Conservation (phyloP, 1,284 basidiomycete species). For the Xerocomus minutiporus region DNA sequence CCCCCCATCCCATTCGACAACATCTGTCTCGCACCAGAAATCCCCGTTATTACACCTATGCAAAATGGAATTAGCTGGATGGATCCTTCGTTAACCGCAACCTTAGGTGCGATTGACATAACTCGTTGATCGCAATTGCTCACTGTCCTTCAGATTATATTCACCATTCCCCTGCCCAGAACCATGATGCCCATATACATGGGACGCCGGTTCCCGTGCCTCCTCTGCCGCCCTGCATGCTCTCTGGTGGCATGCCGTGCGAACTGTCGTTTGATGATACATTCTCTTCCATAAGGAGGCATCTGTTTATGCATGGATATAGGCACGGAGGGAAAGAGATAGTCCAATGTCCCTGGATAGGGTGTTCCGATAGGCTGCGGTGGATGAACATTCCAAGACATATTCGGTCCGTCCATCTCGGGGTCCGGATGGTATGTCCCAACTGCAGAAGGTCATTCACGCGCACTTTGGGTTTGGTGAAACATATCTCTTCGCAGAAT, state of each 20-base stretch:
- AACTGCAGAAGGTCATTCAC: conserved; percentile 14
- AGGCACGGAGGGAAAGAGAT: conserved; percentile 2
- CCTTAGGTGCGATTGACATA: conserved; percentile 1
- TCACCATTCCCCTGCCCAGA: background rate
- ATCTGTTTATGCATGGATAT: conserved; percentile 10
- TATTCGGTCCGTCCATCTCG: conserved; percentile 12
- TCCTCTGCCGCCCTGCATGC: background rate
- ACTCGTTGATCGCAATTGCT: background rate
- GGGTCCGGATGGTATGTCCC: conserved; percentile 7
- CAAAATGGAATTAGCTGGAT: conserved; percentile 1
- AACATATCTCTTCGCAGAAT: conserved; percentile 16
- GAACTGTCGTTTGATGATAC: background rate
- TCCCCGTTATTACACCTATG: background rate
- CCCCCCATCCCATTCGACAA: background rate
- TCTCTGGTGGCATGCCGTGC: background rate
- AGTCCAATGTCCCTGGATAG: conserved; percentile 14
- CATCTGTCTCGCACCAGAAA: background rate
- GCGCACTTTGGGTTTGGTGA: conserved; percentile 10
- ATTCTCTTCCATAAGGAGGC: conserved; percentile 7
- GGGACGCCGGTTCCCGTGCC: background rate
- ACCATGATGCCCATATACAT: background rate
- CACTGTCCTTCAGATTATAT: conserved; percentile 3
- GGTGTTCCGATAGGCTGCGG: conserved; percentile 4
- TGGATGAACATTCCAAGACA: conserved; percentile 18
- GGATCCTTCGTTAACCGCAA: background rate